Percentiles rank a stretch among this genome's conserved stretches.
phyloP scores from a whole-genome alignment of 2,329 filamentous ascomycete species.

The Hymenoscyphus fructigenus region DNA sequence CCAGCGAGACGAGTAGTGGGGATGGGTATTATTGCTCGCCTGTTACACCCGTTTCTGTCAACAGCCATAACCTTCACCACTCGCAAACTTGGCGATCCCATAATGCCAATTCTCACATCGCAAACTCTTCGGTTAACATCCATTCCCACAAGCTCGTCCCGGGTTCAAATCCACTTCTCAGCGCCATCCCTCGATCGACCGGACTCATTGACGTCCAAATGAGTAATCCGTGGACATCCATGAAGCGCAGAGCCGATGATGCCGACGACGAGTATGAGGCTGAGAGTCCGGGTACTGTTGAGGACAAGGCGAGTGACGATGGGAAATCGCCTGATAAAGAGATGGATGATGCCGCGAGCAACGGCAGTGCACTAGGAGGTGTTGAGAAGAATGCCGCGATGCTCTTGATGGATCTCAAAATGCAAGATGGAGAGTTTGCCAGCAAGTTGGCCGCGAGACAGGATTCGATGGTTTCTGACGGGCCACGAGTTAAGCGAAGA shows the following conservation, averaged over 20 bases:
- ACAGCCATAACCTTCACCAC: constrained; percentile 12
- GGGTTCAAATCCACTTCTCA: constrained; percentile 43
- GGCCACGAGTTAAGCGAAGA: constrained; percentile 42
- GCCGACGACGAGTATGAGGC: constrained; percentile 31
- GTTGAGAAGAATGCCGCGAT: constrained; percentile 48
- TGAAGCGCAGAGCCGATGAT: constrained; percentile 28
- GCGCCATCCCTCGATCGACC: constrained; percentile 44
- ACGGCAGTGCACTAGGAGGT: constrained; percentile 22
- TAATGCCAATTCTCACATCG: constrained; percentile 30
- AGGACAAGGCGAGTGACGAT: constrained; percentile 23
- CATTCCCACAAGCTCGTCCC: constrained; percentile 9
- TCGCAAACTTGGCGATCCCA: constrained; percentile 34
- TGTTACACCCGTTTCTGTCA: constrained; percentile 23
- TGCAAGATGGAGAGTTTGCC: constrained; percentile 37
- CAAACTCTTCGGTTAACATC: constrained; percentile 28
- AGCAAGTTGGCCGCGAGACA: constrained; percentile 4
- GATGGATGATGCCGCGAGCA: constrained; percentile 20
- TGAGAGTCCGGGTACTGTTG: constrained; percentile 24
- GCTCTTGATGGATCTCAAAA: constrained; percentile 48
- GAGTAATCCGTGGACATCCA: constrained; percentile 13
- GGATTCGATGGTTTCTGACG: constrained; percentile 19
- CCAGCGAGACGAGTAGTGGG: constrained; percentile 30
- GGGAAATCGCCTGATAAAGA: constrained; percentile 18
- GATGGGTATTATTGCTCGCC: constrained; percentile 31
- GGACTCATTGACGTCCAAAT: constrained; percentile 20